Evolutionary conservation across 1,139 yeast species (phyloP), one percentile per base, ranked within the genome.

Genomic region (Debaryomycetaceae sp.): DNA sequence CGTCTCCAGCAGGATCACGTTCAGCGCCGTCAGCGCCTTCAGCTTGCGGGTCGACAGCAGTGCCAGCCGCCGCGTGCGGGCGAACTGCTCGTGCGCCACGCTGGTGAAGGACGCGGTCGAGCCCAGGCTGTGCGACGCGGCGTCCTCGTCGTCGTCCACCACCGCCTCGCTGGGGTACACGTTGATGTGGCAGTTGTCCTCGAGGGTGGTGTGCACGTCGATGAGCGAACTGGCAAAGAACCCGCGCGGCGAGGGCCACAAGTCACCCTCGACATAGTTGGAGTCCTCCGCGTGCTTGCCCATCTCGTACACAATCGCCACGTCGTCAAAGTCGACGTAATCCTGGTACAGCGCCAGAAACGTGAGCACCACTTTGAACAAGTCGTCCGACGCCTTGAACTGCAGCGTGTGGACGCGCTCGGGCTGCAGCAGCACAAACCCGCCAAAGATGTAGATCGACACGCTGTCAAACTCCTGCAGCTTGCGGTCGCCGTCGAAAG

Each of bases 241-340:
- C 0, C 73, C 74, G 44, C 74, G 41, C 5, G 70, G 60, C 8
- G 50, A 36, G 0, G 73, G 73, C 58, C 65, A 51, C 3, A 31
- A 17, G 2, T 31, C 31, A 34, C 21, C 18, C n/a, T 11, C 25
- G 18, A 6, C 25, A 10, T 5, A 25, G n/a, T 13, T 10, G 18
- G 28, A 10, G 23, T 30, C n/a, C 13, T 19, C 18, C 17, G 22
- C 12, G 25, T 12, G 18, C 18, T 22, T 21, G 22, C 29, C 11
- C 19, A 31, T 17, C 12, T 29, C 31, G 13, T 24, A 35, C n/a
- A 43, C 33, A 5, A 24, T 19, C 9, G 44, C 46, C 12, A 37
- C 37, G n/a, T 30, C 30, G n/a, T 31, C 41, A 30, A 32, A 42
- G 37, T 13, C 35, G 36, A 44, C 43, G 7, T 49, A 22, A 5